These are phyloP conservation scores for Hemisphaericaspora lyxosophila DNA, from an alignment of 1,139 yeast species.

Conservation along the genomic window DNA sequence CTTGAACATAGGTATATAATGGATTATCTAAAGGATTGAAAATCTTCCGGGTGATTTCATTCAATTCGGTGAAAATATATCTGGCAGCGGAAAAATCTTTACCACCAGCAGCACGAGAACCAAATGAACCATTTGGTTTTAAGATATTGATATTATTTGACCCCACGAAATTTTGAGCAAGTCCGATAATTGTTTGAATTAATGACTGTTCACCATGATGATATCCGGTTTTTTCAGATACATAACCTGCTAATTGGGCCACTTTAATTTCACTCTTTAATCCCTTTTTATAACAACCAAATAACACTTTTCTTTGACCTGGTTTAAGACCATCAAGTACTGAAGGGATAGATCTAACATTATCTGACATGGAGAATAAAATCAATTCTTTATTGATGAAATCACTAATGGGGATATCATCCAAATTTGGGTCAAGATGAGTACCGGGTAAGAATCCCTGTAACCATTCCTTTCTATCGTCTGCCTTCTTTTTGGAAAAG, in stretches of 20 bases:
- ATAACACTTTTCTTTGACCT: slow-evolving; percentile 92
- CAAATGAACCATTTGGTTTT: slow-evolving; percentile 93
- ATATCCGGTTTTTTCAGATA: slow-evolving; percentile 86
- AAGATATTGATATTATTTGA: slow-evolving; percentile 83
- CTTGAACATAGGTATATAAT: slow-evolving; percentile 76
- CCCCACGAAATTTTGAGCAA: slow-evolving; percentile 95
- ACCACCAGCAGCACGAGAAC: slow-evolving; percentile 97
- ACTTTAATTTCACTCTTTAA: slow-evolving; percentile 80
- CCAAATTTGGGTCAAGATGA: slow-evolving; percentile 77
- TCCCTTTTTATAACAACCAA: slow-evolving; percentile 84
- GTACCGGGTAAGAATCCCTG: slow-evolving; percentile 90
- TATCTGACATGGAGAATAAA: slow-evolving; percentile 95
- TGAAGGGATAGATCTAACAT: slow-evolving; percentile 91
- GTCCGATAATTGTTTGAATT: slow-evolving; percentile 84
- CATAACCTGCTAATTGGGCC: slow-evolving; percentile 87
- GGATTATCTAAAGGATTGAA: slow-evolving; percentile 83
- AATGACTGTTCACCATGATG: slow-evolving; percentile 95
- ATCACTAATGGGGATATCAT: slow-evolving; percentile 83
- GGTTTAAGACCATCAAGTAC: slow-evolving; percentile 96
- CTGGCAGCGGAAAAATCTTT: slow-evolving; percentile 99
- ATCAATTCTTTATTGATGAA: slow-evolving; percentile 95
- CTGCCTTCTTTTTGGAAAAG: slow-evolving; percentile 92
- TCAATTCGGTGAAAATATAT: slow-evolving; percentile 88
- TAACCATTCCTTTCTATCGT: slow-evolving; percentile 97
- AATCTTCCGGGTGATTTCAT: slow-evolving; percentile 69